Base-by-base conservation (phyloP, 2,329 filamentous ascomycete species). In the Lachnellula suecica region DNA sequence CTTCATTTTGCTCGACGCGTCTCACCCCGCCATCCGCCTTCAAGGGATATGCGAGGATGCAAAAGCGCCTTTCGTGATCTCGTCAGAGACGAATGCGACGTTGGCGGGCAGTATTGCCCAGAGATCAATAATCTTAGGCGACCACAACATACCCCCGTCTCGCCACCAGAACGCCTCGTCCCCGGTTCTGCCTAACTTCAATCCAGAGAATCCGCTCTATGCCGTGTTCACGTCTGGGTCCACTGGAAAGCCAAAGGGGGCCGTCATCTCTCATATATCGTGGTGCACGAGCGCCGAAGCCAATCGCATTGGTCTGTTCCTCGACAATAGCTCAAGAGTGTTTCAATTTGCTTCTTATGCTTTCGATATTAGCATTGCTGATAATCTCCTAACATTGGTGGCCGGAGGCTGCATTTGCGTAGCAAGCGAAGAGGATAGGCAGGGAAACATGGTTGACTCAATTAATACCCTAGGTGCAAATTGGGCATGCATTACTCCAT, bases 401-500 rank as follows among this genome's bases (percentile, higher is more conserved):
- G 54, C 62, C 27, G 71, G 71, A 34, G 70, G 67, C 9, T 69
- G 67, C 42, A 63, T 72, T 4, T 72, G 70, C 41, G 62, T 72
- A 13, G 67, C 70, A 2, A 71, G 69, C 1, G 68, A 72, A 23
- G 62, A 67, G 10, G 61, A 70, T 22, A 61, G 68, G 13, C 49
- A 47, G 42, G 54, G 49, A 11, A 37, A 45, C 10, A 31, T 62
- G 31, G 62, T 58, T 10, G 59, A 59, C 6, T 59, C 61, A 35
- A 47, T 63, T 11, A n/a, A n/a, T n/a, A n/a, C n/a, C n/a, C n/a
- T n/a, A n/a, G n/a, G n/a, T n/a, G n/a, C n/a, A n/a, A n/a, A n/a
- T n/a, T n/a, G n/a, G n/a, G n/a, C n/a, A n/a, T n/a, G n/a, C n/a
- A n/a, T n/a, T n/a, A n/a, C n/a, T n/a, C n/a, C n/a, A n/a, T n/a